Percentiles rank a stretch among this genome's conserved stretches.
These are phyloP conservation scores for Fusarium sp. DNA, from an alignment of 2,329 filamentous ascomycete species.

Conservation along the genomic window DNA sequence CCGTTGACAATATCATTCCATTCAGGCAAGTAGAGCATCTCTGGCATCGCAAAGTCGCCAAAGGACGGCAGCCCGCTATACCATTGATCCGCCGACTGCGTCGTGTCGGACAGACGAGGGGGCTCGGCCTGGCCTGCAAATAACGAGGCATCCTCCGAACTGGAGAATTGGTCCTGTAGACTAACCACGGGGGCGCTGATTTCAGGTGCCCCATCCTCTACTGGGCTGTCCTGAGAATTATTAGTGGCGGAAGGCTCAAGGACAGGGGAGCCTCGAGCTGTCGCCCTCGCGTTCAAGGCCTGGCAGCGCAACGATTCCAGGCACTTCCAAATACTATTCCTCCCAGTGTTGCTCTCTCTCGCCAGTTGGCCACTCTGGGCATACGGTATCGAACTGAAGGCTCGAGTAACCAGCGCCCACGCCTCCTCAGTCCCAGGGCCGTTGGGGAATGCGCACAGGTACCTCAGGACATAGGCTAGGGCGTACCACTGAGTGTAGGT, in stretches of 20 bases:
- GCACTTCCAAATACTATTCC: conserved; percentile 16
- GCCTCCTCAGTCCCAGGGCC: conserved; percentile 9
- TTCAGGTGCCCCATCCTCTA: not conserved
- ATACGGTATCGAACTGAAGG: not conserved
- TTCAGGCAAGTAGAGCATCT: conserved; percentile 1
- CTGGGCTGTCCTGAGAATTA: not conserved
- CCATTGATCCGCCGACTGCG: not conserved
- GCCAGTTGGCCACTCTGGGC: not conserved
- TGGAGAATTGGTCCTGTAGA: not conserved
- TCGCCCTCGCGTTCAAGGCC: conserved; percentile 6
- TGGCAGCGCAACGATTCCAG: conserved; percentile 6
- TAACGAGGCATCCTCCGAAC: not conserved
- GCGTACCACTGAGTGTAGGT: conserved; percentile 23
- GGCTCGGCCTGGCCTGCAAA: not conserved
- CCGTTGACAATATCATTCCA: conserved; percentile 6
- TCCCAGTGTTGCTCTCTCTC: not conserved
- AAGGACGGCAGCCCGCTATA: not conserved
- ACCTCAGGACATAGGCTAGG: conserved; percentile 19
- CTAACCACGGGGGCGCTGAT: not conserved
- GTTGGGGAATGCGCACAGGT: conserved; percentile 14
- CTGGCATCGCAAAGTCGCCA: not conserved
- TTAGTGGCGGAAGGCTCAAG: not conserved
- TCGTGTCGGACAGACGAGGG: not conserved
- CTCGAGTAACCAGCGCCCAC: conserved; percentile 8
- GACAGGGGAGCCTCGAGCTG: not conserved